Evolutionary conservation across 2,329 filamentous ascomycete species (phyloP).

Genomic region (Annulohypoxylon truncatum): DNA sequence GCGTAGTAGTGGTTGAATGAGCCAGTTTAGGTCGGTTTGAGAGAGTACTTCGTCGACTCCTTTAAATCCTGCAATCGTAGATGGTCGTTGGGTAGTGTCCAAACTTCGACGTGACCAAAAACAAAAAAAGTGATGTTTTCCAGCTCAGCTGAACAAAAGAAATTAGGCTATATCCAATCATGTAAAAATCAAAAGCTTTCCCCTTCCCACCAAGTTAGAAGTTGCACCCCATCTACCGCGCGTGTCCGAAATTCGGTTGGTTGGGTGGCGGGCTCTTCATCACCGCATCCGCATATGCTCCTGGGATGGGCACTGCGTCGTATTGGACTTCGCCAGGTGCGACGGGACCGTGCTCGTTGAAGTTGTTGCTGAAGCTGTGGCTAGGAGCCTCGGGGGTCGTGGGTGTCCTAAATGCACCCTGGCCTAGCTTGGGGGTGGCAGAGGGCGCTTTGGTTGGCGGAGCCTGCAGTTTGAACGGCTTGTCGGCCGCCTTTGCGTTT

Average conservation of each 20-base stretch:
- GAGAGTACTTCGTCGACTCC: slow-evolving; percentile 21
- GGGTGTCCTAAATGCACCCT: slow-evolving; percentile 69
- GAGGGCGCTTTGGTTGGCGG: slow-evolving; percentile 82
- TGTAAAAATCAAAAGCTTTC: slow-evolving; percentile 17
- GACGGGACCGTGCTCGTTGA: slow-evolving; percentile 73
- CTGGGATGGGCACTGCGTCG: slow-evolving; percentile 87
- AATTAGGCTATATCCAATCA: slow-evolving; percentile 35
- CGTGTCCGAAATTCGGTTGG: slow-evolving; percentile 58
- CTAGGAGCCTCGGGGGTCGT: slow-evolving; percentile 54
- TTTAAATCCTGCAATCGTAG: slow-evolving; percentile 22
- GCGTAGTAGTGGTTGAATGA: background rate
- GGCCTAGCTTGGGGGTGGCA: slow-evolving; percentile 77
- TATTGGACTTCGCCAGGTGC: slow-evolving; percentile 87
- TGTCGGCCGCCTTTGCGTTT: slow-evolving; percentile 51
- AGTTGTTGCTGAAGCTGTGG: slow-evolving; percentile 53
- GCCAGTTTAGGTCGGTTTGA: background rate
- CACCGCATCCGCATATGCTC: slow-evolving; percentile 75
- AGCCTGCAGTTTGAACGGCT: slow-evolving; percentile 86
- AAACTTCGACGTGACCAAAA: slow-evolving; percentile 21
- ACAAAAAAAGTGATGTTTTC: slow-evolving; percentile 11
- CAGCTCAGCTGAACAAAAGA: slow-evolving; percentile 43
- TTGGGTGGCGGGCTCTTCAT: slow-evolving; percentile 63
- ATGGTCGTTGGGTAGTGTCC: slow-evolving; percentile 20
- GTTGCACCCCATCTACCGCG: slow-evolving; percentile 40
- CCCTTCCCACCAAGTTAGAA: slow-evolving; percentile 9